Conservation (phyloP, 345 rosid genomes). For the Brassica napus region Da-Ae NC_063442.1:4260001-4260500, state of each 20-base stretch:
- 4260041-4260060: not conserved
- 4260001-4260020: not conserved
- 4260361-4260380: conserved; percentile 34
- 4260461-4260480: too few species aligned
- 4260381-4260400: conserved; percentile 24
- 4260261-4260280: conserved; percentile 30
- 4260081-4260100: not conserved
- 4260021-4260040: not conserved
- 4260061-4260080: not conserved
- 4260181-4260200: not conserved
- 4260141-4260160: not conserved
- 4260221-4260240: too few species aligned
- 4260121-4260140: not conserved
- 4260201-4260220: too few species aligned
- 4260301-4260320: not conserved
- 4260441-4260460: not conserved
- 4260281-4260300: conserved; percentile 36
- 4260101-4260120: not conserved
- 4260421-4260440: not conserved
- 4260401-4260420: conserved; percentile 24
- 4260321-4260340: conserved; percentile 3
- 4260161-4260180: not conserved
- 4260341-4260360: conserved; percentile 19
- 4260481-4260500: conserved; percentile 1
- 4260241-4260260: conserved; percentile 13